phyloP scores from a whole-genome alignment of 2,329 filamentous ascomycete genomes.

The Aspergillus melleus region DNA sequence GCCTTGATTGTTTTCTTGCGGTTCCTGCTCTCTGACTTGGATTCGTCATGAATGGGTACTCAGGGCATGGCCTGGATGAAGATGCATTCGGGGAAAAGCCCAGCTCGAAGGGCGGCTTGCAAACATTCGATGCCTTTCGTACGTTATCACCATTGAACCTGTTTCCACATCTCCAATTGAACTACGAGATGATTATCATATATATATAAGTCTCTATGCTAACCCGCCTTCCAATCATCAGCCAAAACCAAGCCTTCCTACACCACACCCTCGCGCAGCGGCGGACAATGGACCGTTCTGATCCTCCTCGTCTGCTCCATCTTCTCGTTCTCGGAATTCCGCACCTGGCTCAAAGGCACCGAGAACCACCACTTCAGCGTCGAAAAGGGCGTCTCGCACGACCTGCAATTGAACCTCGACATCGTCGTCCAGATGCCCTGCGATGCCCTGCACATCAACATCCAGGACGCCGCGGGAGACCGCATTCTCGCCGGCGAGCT shows the following conservation, averaged over 20 bases:
- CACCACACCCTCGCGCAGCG: constrained; percentile 76
- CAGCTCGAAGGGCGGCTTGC: constrained; percentile 57
- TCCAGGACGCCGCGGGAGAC: constrained; percentile 93
- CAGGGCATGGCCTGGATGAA: constrained; percentile 70
- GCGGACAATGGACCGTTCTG: constrained; percentile 89
- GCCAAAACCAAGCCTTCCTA: constrained; percentile 97
- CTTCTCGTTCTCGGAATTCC: constrained; percentile 75
- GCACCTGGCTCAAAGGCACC: constrained; percentile 78
- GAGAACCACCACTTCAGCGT: constrained; percentile 91
- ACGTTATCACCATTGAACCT: constrained; percentile 43
- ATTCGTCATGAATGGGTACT: constrained; percentile 73
- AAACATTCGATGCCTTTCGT: constrained; percentile 98
- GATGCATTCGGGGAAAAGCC: constrained; percentile 75
- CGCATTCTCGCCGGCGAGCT: constrained; percentile 78
- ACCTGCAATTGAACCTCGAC: constrained; percentile 92
- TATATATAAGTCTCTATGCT: not conserved
- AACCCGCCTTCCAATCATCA: constrained; percentile 36
- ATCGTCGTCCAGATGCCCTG: constrained; percentile 89
- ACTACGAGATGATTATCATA: not conserved
- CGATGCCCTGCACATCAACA: constrained; percentile 86
- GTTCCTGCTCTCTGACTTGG: constrained; percentile 13
- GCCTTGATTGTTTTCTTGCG: constrained; percentile 20
- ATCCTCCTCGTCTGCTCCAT: constrained; percentile 73
- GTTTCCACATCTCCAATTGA: not conserved
- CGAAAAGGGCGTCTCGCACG: constrained; percentile 84